Evolutionary conservation across 495 filamentous ascomycete species (phyloP).

Genomic region (Saxophila tyrrhenica): DNA sequence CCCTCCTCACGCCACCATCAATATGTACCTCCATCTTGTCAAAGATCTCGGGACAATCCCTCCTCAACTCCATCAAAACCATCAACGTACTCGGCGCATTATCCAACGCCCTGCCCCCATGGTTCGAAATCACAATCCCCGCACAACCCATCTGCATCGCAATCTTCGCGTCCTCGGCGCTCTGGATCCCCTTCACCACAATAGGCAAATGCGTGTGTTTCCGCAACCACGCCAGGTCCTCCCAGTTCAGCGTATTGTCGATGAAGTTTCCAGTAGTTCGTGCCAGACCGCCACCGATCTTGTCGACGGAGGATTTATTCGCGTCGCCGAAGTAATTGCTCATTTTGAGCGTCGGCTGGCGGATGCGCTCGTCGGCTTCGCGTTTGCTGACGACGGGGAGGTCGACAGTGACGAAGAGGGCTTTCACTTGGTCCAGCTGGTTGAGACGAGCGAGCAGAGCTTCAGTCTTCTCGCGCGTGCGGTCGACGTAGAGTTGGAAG

Average conservation of each 20-base stretch:
- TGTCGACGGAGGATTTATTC: slow-evolving; percentile 49
- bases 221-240: slow-evolving; percentile 40
- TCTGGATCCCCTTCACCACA: slow-evolving; percentile 56
- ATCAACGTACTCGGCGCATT: slow-evolving; percentile 48
- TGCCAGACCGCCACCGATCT: slow-evolving; percentile 57
- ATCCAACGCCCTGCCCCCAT: slow-evolving; percentile 60
- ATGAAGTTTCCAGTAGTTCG: slow-evolving; percentile 63
- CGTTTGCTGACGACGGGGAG: slow-evolving; percentile 28
- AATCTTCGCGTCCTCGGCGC: slow-evolving; percentile 45
- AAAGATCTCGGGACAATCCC: slow-evolving; percentile 49
- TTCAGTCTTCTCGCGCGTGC: slow-evolving; percentile 49
- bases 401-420: slow-evolving; percentile 30
- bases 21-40: slow-evolving; percentile 51
- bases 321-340: slow-evolving; percentile 45
- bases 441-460: slow-evolving; percentile 36
- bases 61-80: slow-evolving; percentile 52
- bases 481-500: slow-evolving; percentile 77
- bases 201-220: slow-evolving; percentile 37
- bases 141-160: slow-evolving; percentile 46
- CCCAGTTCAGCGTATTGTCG: slow-evolving; percentile 34
- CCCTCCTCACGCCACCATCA: slow-evolving; percentile 36
- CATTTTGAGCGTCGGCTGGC: slow-evolving; percentile 40
- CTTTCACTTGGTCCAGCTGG: slow-evolving; percentile 21
- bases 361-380: slow-evolving; percentile 28
- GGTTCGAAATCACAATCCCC: slow-evolving; percentile 54